Percentiles rank a stretch among this genome's conserved stretches.
These are phyloP conservation scores for Emericellopsis terricola DNA, from an alignment of 495 filamentous ascomycete species.

Conservation along the genomic window DNA sequence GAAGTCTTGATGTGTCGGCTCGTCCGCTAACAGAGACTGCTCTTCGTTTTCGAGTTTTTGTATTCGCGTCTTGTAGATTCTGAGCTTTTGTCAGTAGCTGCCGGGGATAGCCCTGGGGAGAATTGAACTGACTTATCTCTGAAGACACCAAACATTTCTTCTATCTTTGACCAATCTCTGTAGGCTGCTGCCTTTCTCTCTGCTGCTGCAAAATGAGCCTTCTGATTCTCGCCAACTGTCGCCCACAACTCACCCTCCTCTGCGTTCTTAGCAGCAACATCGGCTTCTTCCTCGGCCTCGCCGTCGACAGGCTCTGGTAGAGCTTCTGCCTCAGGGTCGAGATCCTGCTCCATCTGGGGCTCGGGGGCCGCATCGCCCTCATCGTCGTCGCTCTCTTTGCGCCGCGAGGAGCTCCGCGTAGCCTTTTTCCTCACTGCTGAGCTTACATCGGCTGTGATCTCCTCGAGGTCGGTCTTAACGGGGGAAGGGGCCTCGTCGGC, in stretches of 20 bases:
- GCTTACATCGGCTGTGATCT: constrained; percentile 10
- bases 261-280: constrained; percentile 36
- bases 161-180: constrained; percentile 58
- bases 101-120: no score
- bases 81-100: constrained; percentile 15
- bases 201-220: constrained; percentile 37
- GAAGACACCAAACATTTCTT: constrained; percentile 68
- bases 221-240: not conserved
- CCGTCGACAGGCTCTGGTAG: constrained; percentile 18
- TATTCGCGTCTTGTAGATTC: constrained; percentile 74
- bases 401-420: constrained; percentile 18
- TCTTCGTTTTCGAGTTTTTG: constrained; percentile 69
- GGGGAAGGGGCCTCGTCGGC: constrained; percentile 16
- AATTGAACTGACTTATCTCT: constrained; percentile 54
- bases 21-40: constrained; percentile 55
- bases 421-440: constrained; percentile 14
- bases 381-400: constrained; percentile 18
- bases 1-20: constrained; percentile 75
- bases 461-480: constrained; percentile 8
- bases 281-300: constrained; percentile 33
- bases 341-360: constrained; percentile 9
- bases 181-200: constrained; percentile 64
- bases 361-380: constrained; percentile 10
- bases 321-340: constrained; percentile 12
- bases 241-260: constrained; percentile 54